Evolutionary conservation across 768 basidiomycete species (phyloP).

Genomic region (Leccinum truebloodii): DNA sequence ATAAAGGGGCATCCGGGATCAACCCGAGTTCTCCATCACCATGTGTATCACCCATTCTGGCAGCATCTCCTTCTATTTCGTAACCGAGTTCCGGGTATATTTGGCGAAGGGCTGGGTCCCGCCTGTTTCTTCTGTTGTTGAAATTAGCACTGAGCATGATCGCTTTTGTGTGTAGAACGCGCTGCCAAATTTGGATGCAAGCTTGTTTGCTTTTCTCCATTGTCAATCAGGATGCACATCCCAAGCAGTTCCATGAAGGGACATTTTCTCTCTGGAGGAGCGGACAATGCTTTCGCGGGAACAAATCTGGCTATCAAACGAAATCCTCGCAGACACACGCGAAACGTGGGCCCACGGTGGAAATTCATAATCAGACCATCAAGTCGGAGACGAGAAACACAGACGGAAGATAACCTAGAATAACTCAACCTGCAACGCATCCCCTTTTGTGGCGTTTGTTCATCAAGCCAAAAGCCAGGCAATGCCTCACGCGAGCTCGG

Average conservation of each 20-base stretch:
- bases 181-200: background rate
- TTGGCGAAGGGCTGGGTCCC: background rate
- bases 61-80: slow-evolving; percentile 4
- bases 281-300: slow-evolving; percentile 19
- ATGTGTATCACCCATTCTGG: background rate
- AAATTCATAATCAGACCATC: background rate
- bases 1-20: slow-evolving; percentile 14
- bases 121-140: slow-evolving; percentile 5
- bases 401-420: background rate
- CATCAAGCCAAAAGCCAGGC: background rate
- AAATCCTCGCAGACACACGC: slow-evolving; percentile 1
- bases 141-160: slow-evolving; percentile 6
- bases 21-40: slow-evolving; percentile 5
- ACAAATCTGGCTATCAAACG: slow-evolving; percentile 15
- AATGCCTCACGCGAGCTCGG: background rate
- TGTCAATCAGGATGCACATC: background rate
- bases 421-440: background rate
- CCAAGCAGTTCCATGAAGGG: background rate
- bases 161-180: slow-evolving; percentile 1
- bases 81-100: slow-evolving; percentile 11
- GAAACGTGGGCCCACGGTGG: background rate
- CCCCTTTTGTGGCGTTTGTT: background rate
- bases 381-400: background rate
- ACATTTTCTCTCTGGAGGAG: background rate
- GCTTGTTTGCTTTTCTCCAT: background rate